phyloP scores from a whole-genome alignment of 2,329 filamentous ascomycete species.

The Curvularia sp. region DNA sequence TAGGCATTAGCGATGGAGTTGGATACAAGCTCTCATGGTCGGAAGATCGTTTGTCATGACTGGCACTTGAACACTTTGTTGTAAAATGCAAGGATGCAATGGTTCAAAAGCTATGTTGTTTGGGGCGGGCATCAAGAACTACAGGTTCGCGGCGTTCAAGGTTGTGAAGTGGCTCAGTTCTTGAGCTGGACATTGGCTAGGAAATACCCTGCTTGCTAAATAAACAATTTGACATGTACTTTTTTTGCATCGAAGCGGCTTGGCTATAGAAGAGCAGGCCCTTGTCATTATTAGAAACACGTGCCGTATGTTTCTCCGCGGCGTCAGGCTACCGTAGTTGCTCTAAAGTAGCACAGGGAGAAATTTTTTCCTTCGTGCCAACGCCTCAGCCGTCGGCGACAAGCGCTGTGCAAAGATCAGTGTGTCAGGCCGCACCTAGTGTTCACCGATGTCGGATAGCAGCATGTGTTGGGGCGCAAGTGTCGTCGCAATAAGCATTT shows the following conservation, averaged over 20 bases:
- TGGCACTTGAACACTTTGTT: conserved; percentile 12
- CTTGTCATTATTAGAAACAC: background rate
- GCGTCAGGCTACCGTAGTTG: background rate
- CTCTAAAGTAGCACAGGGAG: background rate
- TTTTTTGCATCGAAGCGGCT: background rate
- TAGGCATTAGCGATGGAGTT: conserved; percentile 8
- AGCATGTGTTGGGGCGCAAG: background rate
- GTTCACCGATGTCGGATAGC: background rate
- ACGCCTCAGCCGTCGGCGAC: background rate
- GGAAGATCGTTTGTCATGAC: conserved; percentile 12
- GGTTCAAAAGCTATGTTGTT: conserved; percentile 9
- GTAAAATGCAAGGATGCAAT: conserved; percentile 5
- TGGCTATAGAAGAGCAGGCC: background rate
- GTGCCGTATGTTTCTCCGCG: background rate
- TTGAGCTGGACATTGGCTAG: conserved; percentile 13
- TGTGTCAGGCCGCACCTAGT: background rate
- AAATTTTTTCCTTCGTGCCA: background rate
- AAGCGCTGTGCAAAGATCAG: background rate
- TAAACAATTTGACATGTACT: conserved; percentile 11
- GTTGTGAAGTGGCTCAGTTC: conserved; percentile 3
- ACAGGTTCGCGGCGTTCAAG: conserved; percentile 11
- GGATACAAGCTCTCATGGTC: background rate
- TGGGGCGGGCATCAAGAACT: conserved; percentile 9
- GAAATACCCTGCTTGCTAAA: conserved; percentile 21
- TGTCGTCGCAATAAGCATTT: conserved; percentile 50